Conservation (phyloP, 352 stramenopile genomes). For the Blastocystis sp. region DNA sequence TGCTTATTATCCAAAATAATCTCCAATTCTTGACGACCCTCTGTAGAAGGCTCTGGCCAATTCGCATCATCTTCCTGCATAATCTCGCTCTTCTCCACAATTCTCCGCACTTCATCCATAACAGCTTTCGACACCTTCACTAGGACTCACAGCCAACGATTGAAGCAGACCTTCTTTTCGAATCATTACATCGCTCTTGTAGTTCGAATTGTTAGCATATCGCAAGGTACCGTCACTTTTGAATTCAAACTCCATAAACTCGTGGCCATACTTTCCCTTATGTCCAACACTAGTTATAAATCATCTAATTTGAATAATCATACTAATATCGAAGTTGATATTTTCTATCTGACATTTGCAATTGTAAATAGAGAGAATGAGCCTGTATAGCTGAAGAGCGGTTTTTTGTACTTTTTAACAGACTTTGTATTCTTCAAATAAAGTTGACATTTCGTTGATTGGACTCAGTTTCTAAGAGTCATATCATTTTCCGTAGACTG, state of each 20-base stretch:
- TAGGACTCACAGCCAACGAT: conserved; percentile 60
- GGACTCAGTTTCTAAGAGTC: too few species aligned
- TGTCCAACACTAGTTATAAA: conserved; percentile 78
- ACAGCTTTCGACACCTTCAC: conserved; percentile 81
- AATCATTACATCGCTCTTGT: conserved; percentile 93
- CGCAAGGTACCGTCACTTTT: conserved; percentile 78
- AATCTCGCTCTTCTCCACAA: conserved; percentile 83
- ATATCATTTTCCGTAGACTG: too few species aligned
- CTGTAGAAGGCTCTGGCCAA: conserved; percentile 85
- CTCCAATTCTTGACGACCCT: conserved; percentile 87
- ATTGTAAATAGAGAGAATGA: neutral
- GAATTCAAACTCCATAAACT: conserved; percentile 96
- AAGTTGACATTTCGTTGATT: too few species aligned
- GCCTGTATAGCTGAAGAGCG: neutral
- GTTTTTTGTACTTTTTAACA: neutral
- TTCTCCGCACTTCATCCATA: conserved; percentile 84
- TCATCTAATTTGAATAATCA: neutral
- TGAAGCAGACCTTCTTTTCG: conserved; percentile 80
- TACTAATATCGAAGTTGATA: conserved; percentile 64
- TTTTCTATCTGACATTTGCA: conserved; percentile 53
- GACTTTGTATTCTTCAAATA: neutral
- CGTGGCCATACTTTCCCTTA: conserved; percentile 87
- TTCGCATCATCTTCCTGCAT: conserved; percentile 85
- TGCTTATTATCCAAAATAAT: conserved; percentile 87
- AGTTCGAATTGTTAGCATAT: conserved; percentile 96